Percentiles rank a stretch among this genome's conserved stretches.
These are phyloP conservation scores for Salicornia ramosissima DNA, from an alignment of 148 eudicot species.

Conservation along the genomic window DNA sequence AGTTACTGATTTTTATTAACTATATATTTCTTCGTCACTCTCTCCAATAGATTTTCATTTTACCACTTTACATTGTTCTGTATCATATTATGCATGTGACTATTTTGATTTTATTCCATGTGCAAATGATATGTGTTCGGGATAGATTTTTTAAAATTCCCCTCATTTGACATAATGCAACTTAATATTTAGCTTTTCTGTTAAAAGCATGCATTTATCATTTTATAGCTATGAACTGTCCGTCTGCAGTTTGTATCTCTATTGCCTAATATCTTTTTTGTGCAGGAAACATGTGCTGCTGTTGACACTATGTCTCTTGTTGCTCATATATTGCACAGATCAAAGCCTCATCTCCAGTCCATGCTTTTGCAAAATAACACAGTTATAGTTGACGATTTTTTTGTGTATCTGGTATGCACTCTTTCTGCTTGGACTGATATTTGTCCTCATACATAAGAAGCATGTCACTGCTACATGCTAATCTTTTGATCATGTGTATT, in stretches of 20 bases:
- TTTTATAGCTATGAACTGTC: neutral
- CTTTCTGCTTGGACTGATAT: conserved; percentile 9
- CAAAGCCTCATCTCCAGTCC: conserved; percentile 86
- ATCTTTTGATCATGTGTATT: neutral
- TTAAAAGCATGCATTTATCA: neutral
- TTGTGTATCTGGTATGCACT: conserved; percentile 61
- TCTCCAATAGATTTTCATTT: neutral
- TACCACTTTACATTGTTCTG: neutral
- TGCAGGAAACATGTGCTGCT: conserved; percentile 91
- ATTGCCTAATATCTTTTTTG: conserved; percentile 22
- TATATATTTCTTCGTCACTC: neutral
- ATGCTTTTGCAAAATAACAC: conserved; percentile 74
- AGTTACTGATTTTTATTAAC: neutral
- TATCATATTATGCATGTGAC: neutral
- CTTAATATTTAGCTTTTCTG: no score
- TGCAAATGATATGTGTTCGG: neutral
- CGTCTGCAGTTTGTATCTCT: conserved; percentile 1
- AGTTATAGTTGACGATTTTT: conserved; percentile 81
- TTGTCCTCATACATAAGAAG: neutral
- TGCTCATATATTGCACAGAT: conserved; percentile 77
- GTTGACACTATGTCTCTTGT: conserved; percentile 81
- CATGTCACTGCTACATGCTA: neutral
- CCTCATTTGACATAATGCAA: no score
- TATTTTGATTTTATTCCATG: neutral
- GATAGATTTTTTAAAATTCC: no score